phyloP scores from a whole-genome alignment of 2,329 filamentous ascomycete species.

The Aphanocladium album region DNA sequence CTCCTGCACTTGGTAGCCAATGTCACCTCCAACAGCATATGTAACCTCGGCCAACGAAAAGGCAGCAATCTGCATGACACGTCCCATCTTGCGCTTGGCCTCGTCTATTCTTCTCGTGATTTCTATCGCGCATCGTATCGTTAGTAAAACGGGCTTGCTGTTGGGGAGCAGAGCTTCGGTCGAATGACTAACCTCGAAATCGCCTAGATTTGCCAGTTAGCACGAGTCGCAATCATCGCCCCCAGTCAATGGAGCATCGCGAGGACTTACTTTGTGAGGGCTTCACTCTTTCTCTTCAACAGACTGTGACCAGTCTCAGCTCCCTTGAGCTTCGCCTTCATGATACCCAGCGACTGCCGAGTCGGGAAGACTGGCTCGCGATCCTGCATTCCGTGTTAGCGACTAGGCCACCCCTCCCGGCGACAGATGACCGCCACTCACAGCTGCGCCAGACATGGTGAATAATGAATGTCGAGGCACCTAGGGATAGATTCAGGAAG shows the following conservation, averaged over 20 bases:
- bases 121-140: slow-evolving; percentile 47
- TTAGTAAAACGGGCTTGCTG: slow-evolving; percentile 3
- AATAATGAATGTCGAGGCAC: slow-evolving; percentile 1
- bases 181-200: slow-evolving; percentile 64
- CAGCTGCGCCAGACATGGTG: slow-evolving; percentile 36
- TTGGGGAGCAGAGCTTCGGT: not conserved
- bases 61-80: slow-evolving; percentile 97
- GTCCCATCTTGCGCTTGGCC: slow-evolving; percentile 98
- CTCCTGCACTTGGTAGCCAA: slow-evolving; percentile 96
- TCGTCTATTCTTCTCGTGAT: slow-evolving; percentile 97
- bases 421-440: slow-evolving; percentile 21
- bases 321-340: slow-evolving; percentile 98
- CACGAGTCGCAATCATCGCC: not conserved
- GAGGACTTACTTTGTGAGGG: slow-evolving; percentile 77
- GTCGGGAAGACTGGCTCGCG: slow-evolving; percentile 97
- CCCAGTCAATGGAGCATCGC: not conserved
- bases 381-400: slow-evolving; percentile 51
- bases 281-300: slow-evolving; percentile 96
- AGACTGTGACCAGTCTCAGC: slow-evolving; percentile 88
- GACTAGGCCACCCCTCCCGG: not conserved
- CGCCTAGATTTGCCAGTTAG: slow-evolving; percentile 50
- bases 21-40: slow-evolving; percentile 92
- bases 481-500: slow-evolving; percentile 2
- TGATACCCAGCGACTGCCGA: slow-evolving; percentile 89
- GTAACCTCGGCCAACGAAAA: slow-evolving; percentile 97